Evolutionary conservation across 1,139 yeast species (phyloP).

Genomic region (Lodderomyces orthopsilosis): DNA sequence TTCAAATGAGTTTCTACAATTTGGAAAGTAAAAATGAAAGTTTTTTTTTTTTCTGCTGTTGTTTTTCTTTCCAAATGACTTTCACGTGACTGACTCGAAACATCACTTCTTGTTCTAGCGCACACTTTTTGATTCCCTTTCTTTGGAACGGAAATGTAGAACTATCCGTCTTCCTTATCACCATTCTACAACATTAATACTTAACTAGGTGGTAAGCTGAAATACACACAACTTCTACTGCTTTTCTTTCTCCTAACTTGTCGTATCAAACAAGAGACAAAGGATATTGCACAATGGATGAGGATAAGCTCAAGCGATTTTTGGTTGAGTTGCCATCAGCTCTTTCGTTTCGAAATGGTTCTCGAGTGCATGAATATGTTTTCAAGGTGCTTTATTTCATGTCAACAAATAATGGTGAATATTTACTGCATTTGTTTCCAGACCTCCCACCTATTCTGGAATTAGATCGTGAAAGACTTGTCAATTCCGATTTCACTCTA

Average conservation of each 20-base stretch:
- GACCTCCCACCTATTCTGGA: slow-evolving; percentile 10
- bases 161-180: no score
- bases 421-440: slow-evolving; percentile 27
- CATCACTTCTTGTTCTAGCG: no score
- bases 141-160: no score
- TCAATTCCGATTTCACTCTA: slow-evolving; percentile 16
- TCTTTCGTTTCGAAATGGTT: slow-evolving; percentile 17
- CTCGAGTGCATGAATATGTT: slow-evolving; percentile 19
- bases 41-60: not conserved
- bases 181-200: no score
- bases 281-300: slow-evolving; percentile 15
- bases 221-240: no score
- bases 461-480: not conserved
- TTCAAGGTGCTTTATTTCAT: slow-evolving; percentile 31
- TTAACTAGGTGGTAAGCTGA: no score
- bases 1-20: no score
- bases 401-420: slow-evolving; percentile 30
- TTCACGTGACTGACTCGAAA: no score
- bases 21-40: not conserved
- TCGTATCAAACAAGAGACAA: no score
- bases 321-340: slow-evolving; percentile 28
- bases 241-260: no score
- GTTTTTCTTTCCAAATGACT: no score
- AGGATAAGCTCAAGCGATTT: slow-evolving; percentile 24
- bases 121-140: no score